Conservation (phyloP, 208 protist species). For the Wallacemonas sp. region DNA sequence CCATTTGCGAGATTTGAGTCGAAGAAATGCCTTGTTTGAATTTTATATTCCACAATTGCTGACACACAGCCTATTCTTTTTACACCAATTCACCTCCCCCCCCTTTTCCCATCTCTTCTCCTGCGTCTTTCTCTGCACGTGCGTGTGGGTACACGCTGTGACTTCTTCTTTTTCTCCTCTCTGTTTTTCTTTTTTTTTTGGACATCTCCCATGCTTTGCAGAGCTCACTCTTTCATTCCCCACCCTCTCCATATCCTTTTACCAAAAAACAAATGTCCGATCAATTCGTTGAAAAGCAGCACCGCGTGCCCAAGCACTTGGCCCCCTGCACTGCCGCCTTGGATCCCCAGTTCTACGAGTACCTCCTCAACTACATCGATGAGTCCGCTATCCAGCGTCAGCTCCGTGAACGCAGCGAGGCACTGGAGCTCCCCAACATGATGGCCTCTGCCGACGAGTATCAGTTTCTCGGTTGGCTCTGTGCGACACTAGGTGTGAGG, state of each 20-base stretch:
- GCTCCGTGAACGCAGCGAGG: constrained; percentile 19
- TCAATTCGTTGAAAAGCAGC: not conserved
- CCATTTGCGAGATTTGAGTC: too few relatives aligned
- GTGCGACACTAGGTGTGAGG: constrained; percentile 28
- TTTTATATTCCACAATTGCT: too few relatives aligned
- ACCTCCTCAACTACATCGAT: constrained; percentile 29
- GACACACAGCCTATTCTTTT: too few relatives aligned
- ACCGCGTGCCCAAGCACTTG: not conserved
- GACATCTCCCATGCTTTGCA: not conserved
- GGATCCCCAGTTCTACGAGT: constrained; percentile 28
- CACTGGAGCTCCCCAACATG: constrained; percentile 22
- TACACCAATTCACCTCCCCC: too few relatives aligned
- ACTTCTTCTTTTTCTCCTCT: constrained; percentile 10
- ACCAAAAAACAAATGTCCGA: not conserved
- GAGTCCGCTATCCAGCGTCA: constrained; percentile 21
- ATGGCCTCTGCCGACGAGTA: constrained; percentile 37
- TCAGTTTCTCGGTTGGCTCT: constrained; percentile 40
- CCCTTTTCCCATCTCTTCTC: too few relatives aligned
- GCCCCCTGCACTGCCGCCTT: constrained; percentile 21
- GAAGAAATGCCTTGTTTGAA: too few relatives aligned
- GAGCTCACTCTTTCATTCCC: not conserved
- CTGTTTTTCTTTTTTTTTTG: constrained; percentile 8
- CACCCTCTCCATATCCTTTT: not conserved
- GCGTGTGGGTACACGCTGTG: too few relatives aligned
- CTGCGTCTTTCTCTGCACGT: too few relatives aligned